phyloP scores from a whole-genome alignment of 2,329 filamentous ascomycete genomes.

The Sporothrix globosa region DNA sequence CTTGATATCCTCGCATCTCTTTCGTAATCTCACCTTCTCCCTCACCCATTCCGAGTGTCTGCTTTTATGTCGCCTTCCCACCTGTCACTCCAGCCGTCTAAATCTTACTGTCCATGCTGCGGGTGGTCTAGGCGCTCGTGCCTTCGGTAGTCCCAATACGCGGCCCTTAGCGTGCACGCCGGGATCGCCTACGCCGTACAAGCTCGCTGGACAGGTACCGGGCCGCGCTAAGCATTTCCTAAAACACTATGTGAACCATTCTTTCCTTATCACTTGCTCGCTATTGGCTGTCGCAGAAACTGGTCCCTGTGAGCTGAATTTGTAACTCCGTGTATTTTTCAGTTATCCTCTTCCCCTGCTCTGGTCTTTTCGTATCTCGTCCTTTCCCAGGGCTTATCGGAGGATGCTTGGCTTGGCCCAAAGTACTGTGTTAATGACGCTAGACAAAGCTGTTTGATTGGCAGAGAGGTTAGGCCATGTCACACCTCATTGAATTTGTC shows the following conservation, averaged over 20 bases:
- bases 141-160: neutral
- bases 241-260: neutral
- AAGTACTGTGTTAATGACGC: neutral
- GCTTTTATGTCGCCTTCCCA: neutral
- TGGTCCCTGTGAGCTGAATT: neutral
- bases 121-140: neutral
- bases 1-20: neutral
- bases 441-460: neutral
- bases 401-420: neutral
- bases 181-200: neutral
- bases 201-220: neutral
- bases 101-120: neutral
- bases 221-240: neutral
- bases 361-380: neutral
- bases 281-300: neutral
- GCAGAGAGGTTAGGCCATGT: neutral
- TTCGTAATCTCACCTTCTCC: neutral
- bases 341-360: neutral
- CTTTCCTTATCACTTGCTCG: slow-evolving; percentile 9
- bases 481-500: too few species aligned
- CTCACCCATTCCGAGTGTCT: neutral
- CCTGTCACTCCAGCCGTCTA: neutral
- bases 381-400: slow-evolving; percentile 13
- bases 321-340: slow-evolving; percentile 12
- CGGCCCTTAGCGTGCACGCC: too few species aligned